These are phyloP conservation scores for Kuraishia borneana DNA, from an alignment of 805 yeast species.

Conservation along the genomic window DNA sequence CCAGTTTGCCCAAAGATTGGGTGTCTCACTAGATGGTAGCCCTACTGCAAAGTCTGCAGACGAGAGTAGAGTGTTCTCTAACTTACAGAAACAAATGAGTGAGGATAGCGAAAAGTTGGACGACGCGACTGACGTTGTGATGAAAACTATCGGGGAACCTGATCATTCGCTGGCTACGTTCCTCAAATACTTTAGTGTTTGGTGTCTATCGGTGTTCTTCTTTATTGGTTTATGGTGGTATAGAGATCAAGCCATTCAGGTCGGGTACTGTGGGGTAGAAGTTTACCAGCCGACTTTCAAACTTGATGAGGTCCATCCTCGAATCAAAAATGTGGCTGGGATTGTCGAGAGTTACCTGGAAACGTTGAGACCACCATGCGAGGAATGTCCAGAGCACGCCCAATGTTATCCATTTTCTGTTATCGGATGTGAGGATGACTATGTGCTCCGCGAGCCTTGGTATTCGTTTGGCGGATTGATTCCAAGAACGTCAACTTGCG, in stretches of 20 bases:
- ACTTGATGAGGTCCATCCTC: conserved; percentile 5
- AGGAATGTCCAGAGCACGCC: conserved; percentile 74
- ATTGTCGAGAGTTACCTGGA: conserved; percentile 30
- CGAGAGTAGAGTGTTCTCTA: conserved; percentile 1
- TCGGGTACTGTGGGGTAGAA: conserved; percentile 72
- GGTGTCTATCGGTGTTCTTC: neutral
- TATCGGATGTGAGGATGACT: conserved; percentile 65
- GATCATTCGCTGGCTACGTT: conserved; percentile 4
- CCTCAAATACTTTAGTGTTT: neutral
- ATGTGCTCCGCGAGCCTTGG: conserved; percentile 38
- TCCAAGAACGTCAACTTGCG: conserved; percentile 56
- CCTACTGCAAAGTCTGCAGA: neutral
- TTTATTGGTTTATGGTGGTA: conserved; percentile 1
- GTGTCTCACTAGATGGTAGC: neutral
- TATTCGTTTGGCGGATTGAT: conserved; percentile 42
- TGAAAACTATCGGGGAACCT: conserved; percentile 1
- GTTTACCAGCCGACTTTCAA: conserved; percentile 24
- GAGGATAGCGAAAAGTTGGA: conserved; percentile 6
- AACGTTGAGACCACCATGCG: conserved; percentile 48
- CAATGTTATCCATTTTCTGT: conserved; percentile 52
- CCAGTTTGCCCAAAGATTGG: neutral
- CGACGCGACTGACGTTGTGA: conserved; percentile 2
- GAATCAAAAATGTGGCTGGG: conserved; percentile 15
- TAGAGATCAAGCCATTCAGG: conserved; percentile 45
- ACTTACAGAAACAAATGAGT: conserved; percentile 7